phyloP scores from a whole-genome alignment of 805 yeast species.

The Komagataella pastoris region DNA sequence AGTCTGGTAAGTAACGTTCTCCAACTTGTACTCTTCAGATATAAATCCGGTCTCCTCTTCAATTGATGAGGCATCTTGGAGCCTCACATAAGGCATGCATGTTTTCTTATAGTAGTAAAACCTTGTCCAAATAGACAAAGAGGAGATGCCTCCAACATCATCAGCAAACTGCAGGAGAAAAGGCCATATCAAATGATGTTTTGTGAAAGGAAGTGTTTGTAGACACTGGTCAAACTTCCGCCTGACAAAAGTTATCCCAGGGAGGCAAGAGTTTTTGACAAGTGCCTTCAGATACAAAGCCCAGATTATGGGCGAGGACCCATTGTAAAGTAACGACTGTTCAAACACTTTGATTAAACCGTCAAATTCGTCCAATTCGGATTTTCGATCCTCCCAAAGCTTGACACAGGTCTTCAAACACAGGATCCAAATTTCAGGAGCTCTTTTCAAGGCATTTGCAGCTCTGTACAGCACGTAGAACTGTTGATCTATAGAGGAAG shows the following conservation, averaged over 20 bases:
- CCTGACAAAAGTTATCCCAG: conserved; percentile 19
- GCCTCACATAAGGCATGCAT: not conserved
- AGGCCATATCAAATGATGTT: conserved; percentile 44
- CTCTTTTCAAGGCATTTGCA: conserved; percentile 24
- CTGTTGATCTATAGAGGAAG: conserved; percentile 14
- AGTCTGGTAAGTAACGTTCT: conserved; percentile 12
- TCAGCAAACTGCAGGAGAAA: conserved; percentile 36
- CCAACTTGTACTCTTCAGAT: conserved; percentile 10
- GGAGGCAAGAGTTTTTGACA: not conserved
- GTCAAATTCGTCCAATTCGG: not conserved
- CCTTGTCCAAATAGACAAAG: conserved; percentile 18
- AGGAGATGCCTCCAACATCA: conserved; percentile 25
- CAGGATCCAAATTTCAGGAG: conserved; percentile 40
- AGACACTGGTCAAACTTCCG: conserved; percentile 36
- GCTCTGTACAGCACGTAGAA: conserved; percentile 43
- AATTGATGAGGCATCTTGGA: not conserved
- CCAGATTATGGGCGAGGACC: not conserved
- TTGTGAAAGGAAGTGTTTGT: conserved; percentile 30
- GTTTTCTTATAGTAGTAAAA: conserved; percentile 13
- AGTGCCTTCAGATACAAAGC: not conserved
- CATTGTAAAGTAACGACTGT: not conserved
- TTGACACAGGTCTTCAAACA: conserved; percentile 30
- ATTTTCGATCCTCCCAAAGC: not conserved
- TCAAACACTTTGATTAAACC: not conserved
- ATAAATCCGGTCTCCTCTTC: conserved; percentile 16